phyloP scores from a whole-genome alignment of 768 basidiomycete genomes.

The Kwoniella bestiolae region DNA sequence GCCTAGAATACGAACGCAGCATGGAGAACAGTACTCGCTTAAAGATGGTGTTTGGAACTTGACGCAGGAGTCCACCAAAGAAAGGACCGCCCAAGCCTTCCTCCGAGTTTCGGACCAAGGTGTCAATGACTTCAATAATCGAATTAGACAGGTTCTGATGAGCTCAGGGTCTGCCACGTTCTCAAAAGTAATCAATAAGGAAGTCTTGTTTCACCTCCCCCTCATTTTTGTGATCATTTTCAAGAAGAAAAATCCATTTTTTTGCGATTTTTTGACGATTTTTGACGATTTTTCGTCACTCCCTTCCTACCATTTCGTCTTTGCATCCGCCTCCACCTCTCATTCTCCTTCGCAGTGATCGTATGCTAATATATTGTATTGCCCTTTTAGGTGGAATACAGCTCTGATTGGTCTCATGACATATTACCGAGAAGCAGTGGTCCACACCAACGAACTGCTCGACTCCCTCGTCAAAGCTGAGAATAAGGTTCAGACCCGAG shows the following conservation, averaged over 20 bases:
- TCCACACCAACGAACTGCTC: slow-evolving; percentile 93
- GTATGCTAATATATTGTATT: background rate
- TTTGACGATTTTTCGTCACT: background rate
- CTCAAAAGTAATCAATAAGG: slow-evolving; percentile 82
- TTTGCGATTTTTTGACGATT: background rate
- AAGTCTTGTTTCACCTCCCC: background rate
- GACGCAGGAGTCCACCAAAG: slow-evolving; percentile 95
- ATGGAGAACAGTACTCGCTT: slow-evolving; percentile 94
- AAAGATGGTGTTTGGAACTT: slow-evolving; percentile 97
- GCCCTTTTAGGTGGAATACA: slow-evolving; percentile 25
- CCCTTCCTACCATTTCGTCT: background rate
- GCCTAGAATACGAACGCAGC: slow-evolving; percentile 92
- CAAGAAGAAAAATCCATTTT: no score
- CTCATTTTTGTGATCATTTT: background rate
- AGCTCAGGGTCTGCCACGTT: slow-evolving; percentile 98
- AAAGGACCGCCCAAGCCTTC: slow-evolving; percentile 97
- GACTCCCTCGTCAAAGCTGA: slow-evolving; percentile 97
- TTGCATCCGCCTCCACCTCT: background rate
- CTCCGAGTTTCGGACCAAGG: slow-evolving; percentile 95
- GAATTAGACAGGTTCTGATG: slow-evolving; percentile 91
- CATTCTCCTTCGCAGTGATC: background rate
- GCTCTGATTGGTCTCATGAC: slow-evolving; percentile 72
- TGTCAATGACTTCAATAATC: slow-evolving; percentile 97
- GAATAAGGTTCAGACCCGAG: slow-evolving; percentile 99
- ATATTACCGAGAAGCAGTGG: slow-evolving; percentile 96